A percentile compares a stretch with the other conserved stretches of the same genome.
Conservation (phyloP, 768 basidiomycete genomes). For the Punctularia strigosozonata region DNA sequence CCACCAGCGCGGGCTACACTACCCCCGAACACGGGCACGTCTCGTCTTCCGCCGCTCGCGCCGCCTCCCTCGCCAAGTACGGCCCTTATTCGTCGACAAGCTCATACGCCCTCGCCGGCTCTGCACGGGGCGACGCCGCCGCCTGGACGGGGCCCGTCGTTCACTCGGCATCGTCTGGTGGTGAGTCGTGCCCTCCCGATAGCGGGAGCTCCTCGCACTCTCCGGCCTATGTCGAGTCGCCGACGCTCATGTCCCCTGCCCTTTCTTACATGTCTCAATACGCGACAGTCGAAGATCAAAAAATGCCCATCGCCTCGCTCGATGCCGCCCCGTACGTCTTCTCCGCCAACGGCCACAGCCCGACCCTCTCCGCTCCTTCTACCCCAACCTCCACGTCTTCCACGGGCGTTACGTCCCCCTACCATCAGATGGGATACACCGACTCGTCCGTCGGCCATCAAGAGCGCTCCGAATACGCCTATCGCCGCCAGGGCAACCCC, state of each 20-base stretch:
- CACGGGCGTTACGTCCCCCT: conserved; percentile 49
- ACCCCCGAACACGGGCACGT: no score
- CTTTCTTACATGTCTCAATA: conserved; percentile 35
- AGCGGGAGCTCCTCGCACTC: conserved; percentile 38
- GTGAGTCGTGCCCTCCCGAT: conserved; percentile 27
- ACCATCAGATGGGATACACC: conserved; percentile 56
- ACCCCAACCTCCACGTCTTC: conserved; percentile 54
- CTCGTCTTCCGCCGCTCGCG: no score
- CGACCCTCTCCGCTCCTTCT: conserved; percentile 59
- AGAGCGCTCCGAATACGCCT: conserved; percentile 58
- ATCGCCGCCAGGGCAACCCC: conserved; percentile 44
- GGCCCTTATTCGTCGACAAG: conserved; percentile 31
- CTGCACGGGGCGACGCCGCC: no score
- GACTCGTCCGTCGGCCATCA: conserved; percentile 37
- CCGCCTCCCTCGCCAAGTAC: conserved; percentile 45
- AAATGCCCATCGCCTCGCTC: conserved; percentile 36
- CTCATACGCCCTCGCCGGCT: conserved; percentile 26
- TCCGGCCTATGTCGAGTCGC: conserved; percentile 45
- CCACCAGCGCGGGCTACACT: no score
- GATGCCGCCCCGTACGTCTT: conserved; percentile 49
- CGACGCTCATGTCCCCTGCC: conserved; percentile 37
- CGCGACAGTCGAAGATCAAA: conserved; percentile 41
- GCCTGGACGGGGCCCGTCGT: conserved; percentile 14
- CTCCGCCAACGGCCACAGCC: conserved; percentile 50
- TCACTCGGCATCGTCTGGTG: conserved; percentile 24